Evolutionary conservation across 768 basidiomycete species (phyloP), one percentile per base, ranked within the genome.

Genomic region (Russula emetica): DNA sequence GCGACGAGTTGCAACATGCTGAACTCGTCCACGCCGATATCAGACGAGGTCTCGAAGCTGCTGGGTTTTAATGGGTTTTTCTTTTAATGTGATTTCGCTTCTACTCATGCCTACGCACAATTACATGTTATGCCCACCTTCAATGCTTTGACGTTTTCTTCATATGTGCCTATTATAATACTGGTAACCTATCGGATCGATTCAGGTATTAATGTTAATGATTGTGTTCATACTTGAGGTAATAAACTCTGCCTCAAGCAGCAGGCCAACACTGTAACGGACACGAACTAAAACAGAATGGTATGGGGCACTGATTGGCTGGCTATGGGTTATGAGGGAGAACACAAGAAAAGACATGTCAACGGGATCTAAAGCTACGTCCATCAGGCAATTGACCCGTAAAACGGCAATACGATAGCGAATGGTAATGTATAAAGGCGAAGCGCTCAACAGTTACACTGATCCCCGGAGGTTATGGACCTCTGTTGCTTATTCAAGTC

Each of bases 401-500:
- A n/a, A 42, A 42, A 67, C 64, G 44, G 53, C 11, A 59, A 45
- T 30, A 47, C 34, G 50, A 36, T 36, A 49, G 54, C 26, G 52
- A 61, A 52, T 24, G 55, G 60, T 50, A n/a, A 56, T 58, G 54
- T 58, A 54, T 54, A 32, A 30, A 20, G 44, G 34, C 45, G 26
- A 30, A 36, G 51, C 44, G 36, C 67, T 72, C 77, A 94, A 75
- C 91, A 94, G 72, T 91, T 92, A 78, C 91, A 94, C 60, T 78
- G 76, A 49, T 91, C 89, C 67, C 79, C 79, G 71, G 83, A 81
- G 49, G 79, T 80, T 66, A 79, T 78, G 18, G 79, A 72, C 63
- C 78, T 67, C 72, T 87, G 64, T 40, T 67, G 86, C 71, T 81
- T 90, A 77, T 88, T 91, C 64, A 94, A 83, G 74, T 94, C 88